A percentile compares a stretch with the other conserved stretches of the same genome.
phyloP scores from a whole-genome alignment of 163 green algal genomes.

The Volvox carteri region DNA sequence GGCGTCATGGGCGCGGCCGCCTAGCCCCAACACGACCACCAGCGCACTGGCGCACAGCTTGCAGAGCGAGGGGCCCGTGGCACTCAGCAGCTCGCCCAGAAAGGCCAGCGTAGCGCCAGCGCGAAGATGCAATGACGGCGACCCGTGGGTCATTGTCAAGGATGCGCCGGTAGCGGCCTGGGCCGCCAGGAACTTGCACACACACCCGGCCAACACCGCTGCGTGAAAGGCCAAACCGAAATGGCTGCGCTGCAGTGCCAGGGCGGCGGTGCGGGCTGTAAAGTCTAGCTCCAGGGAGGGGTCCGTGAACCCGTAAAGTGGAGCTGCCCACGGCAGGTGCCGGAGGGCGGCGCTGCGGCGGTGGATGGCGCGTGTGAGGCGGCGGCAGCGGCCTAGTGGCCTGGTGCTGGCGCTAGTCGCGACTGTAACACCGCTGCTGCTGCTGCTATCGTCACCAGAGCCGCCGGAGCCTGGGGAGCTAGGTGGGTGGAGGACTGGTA shows the following conservation, averaged over 20 bases:
- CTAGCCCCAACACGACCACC: neutral
- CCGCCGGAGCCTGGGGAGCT: neutral
- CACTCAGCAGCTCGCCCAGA: neutral
- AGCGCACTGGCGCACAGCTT: neutral
- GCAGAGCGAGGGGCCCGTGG: neutral
- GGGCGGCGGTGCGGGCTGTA: neutral
- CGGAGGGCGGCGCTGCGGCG: neutral
- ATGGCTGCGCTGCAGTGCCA: conserved; percentile 19
- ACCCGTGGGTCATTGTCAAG: neutral
- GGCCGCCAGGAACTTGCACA: neutral
- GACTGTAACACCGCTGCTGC: neutral
- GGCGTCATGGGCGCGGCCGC: neutral
- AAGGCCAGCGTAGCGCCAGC: neutral
- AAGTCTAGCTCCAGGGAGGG: conserved; percentile 27
- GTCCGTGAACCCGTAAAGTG: conserved; percentile 11
- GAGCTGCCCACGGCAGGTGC: conserved; percentile 24
- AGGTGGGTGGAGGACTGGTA: neutral
- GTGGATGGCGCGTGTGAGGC: neutral
- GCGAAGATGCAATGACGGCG: no score
- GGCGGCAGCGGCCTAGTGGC: neutral
- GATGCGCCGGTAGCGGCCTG: neutral
- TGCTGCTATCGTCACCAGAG: neutral
- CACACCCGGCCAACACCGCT: neutral
- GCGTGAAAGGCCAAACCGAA: neutral
- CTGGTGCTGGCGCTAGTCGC: no score